Evolutionary conservation across 2,329 filamentous ascomycete species (phyloP).

Genomic region (Colletotrichum limetticola): DNA sequence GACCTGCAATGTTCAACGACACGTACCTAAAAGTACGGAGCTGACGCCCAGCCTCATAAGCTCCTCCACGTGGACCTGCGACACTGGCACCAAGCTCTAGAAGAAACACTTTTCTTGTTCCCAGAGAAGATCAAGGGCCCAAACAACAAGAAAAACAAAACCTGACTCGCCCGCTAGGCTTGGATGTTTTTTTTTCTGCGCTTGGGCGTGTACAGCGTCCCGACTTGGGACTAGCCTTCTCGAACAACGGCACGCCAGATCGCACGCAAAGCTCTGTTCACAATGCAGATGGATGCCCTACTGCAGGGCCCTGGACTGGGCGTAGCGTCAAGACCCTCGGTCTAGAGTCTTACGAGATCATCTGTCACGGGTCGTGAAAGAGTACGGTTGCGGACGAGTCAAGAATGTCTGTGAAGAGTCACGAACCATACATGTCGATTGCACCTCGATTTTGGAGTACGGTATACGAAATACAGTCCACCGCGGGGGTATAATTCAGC

Average conservation of each 20-base stretch:
- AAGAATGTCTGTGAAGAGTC: neutral
- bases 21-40: neutral
- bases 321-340: neutral
- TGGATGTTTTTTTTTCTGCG: neutral
- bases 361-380: neutral
- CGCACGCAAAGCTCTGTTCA: neutral
- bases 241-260: neutral
- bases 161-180: neutral
- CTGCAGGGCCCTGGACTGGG: neutral
- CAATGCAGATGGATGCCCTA: neutral
- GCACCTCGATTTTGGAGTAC: neutral
- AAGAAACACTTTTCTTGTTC: neutral
- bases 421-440: neutral
- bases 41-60: neutral
- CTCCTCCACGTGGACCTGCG: neutral
- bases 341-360: neutral
- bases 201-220: too few species aligned
- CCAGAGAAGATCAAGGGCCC: neutral
- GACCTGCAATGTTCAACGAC: neutral
- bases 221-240: neutral
- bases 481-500: constrained; percentile 19
- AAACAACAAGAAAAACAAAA: too few species aligned
- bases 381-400: too few species aligned
- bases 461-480: neutral
- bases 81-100: neutral